phyloP scores from a whole-genome alignment of 1,284 basidiomycete species.

The Rhodotorula sp. region DNA sequence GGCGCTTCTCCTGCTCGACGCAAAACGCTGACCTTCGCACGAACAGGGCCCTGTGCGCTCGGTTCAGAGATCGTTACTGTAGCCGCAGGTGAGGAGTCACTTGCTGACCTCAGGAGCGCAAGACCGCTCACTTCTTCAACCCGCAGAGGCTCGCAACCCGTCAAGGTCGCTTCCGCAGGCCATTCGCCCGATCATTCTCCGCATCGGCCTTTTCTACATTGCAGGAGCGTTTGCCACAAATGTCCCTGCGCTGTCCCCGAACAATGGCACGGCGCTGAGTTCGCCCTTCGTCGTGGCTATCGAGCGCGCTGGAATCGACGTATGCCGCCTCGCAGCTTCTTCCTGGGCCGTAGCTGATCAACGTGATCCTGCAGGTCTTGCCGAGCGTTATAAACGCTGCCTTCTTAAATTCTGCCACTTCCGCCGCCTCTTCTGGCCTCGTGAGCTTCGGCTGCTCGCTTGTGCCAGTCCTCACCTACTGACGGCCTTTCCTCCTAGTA shows the following conservation, averaged over 20 bases:
- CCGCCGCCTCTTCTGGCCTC: constrained; percentile 56
- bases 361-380: neutral
- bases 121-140: neutral
- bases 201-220: constrained; percentile 72
- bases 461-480: neutral
- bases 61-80: constrained; percentile 81
- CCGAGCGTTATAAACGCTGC: constrained; percentile 49
- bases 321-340: neutral
- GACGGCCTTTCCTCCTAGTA: constrained; percentile 43
- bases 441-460: neutral
- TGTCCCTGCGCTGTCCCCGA: constrained; percentile 58
- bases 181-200: constrained; percentile 65
- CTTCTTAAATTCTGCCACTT: constrained; percentile 56
- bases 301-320: constrained; percentile 35
- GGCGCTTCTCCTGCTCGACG: too few species aligned
- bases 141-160: constrained; percentile 44
- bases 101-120: too few species aligned
- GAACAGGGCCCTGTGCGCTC: too few species aligned
- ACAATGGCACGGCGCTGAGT: constrained; percentile 30
- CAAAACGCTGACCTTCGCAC: too few species aligned
- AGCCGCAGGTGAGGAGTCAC: constrained; percentile 55
- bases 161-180: constrained; percentile 62
- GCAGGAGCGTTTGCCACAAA: constrained; percentile 52
- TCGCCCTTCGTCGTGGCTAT: constrained; percentile 42
- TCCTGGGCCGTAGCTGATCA: too few species aligned